phyloP scores from a whole-genome alignment of 2,329 filamentous ascomycete genomes.

The Sporothrix mexicana region DNA sequence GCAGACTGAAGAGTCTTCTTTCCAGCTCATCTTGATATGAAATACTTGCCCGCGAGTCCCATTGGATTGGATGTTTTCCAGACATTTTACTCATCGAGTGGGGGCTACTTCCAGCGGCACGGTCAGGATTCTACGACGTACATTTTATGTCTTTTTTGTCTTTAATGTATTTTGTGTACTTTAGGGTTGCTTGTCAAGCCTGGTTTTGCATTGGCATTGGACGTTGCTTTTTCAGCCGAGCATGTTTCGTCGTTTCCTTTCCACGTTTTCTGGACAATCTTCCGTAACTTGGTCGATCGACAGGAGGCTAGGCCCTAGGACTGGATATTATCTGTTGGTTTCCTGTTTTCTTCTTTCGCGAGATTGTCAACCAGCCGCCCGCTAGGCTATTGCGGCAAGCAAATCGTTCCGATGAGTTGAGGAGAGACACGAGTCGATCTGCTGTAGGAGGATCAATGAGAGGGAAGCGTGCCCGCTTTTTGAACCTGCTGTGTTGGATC shows the following conservation, averaged over 20 bases:
- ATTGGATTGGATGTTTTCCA: not conserved
- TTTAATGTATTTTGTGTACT: too few relatives aligned
- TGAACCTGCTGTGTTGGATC: not conserved
- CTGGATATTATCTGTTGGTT: not conserved
- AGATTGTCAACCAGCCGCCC: not conserved
- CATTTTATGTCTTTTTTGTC: too few relatives aligned
- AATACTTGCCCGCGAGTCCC: not conserved
- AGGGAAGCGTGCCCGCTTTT: constrained; percentile 1
- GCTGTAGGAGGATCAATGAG: not conserved
- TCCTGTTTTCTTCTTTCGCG: not conserved
- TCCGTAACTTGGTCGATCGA: constrained; percentile 10
- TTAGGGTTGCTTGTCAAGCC: too few relatives aligned
- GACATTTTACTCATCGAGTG: not conserved
- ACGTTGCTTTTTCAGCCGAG: not conserved
- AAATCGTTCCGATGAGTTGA: not conserved
- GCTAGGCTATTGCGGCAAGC: constrained; percentile 14
- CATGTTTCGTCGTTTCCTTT: not conserved
- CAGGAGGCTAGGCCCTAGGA: constrained; percentile 6
- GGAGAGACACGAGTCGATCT: too few relatives aligned
- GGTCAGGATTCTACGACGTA: not conserved
- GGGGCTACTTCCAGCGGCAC: constrained; percentile 8
- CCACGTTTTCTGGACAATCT: not conserved
- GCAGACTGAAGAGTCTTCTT: not conserved
- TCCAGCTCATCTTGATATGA: not conserved
- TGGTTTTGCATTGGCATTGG: not conserved